Evolutionary conservation across 441 rosid species (phyloP), one percentile per base, ranked within the genome.

Genomic region (Adansonia rubrostipa): DNA sequence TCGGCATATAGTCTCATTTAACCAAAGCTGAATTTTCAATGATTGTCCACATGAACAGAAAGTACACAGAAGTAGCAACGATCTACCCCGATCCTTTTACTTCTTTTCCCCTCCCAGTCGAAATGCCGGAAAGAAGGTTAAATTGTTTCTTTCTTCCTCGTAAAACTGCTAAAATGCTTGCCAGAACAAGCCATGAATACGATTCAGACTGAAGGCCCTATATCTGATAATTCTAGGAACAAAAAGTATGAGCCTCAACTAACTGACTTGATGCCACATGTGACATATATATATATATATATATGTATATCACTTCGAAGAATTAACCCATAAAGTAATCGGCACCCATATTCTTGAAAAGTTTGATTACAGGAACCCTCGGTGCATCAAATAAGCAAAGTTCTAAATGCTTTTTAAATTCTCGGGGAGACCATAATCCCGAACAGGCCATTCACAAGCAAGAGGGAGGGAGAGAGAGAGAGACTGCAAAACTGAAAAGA

Each of bases 311-410:
- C 19, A 63, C 68, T 20, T 6, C 17, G 36, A 63, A 63, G 45
- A 33, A 63, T 63, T 63, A 33, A 63, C 47, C 19, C 45, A 13
- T 6, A 62, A 28, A 62, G 44, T 9, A 19, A 58, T 11, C 0
- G 17, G 20, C 20, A 63, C 3, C 10, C 19, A 6, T 63, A 33
- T 63, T 63, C 68, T 63, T 40, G 44, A 40, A 40, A 40, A 40
- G 44, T 40, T 63, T 63, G 66, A 62, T 62, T 22, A 24, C 42
- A 10, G 42, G n/a, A 13, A n/a, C 67, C 68, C 10, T 63, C 19
- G 36, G 20, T 40, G 44, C 44, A 40, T 40, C 68, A 33, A 63
- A 63, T 63, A 33, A 63, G 44, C 67, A 62, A 63, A 63, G 68
- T 36, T 33, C 42, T 50, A 51, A 51, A 50, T 50, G 73, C 45